These are phyloP conservation scores for Sarcomyxa edulis DNA, from an alignment of 768 basidiomycete species.

Conservation along the genomic window DNA sequence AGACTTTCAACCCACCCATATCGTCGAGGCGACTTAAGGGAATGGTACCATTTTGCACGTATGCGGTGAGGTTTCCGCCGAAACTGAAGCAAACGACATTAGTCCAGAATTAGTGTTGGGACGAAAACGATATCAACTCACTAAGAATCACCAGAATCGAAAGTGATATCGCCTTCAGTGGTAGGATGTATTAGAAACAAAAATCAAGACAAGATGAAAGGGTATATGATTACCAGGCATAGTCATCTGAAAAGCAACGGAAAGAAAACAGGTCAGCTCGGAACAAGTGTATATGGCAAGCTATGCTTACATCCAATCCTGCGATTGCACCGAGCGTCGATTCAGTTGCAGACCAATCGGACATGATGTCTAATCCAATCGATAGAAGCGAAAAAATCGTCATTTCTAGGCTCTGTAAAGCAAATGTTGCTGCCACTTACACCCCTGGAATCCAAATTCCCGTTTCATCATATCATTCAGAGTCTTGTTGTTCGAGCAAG, in stretches of 20 bases:
- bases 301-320: constrained; percentile 64
- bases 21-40: constrained; percentile 63
- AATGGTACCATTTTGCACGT: constrained; percentile 70
- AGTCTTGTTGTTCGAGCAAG: constrained; percentile 68
- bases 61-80: constrained; percentile 61
- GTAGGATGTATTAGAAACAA: too few species aligned
- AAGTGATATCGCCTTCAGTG: constrained; percentile 42
- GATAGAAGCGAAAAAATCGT: too few species aligned
- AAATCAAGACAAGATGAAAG: too few species aligned
- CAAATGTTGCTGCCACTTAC: too few species aligned
- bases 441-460: constrained; percentile 76
- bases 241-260: constrained; percentile 45
- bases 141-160: constrained; percentile 47
- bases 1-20: too few species aligned
- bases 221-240: too few species aligned
- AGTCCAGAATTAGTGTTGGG: too few species aligned
- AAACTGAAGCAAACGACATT: too few species aligned
- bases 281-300: too few species aligned
- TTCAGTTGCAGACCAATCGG: constrained; percentile 66
- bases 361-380: constrained; percentile 64
- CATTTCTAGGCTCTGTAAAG: too few species aligned
- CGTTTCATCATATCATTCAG: constrained; percentile 73
- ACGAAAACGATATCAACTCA: too few species aligned
- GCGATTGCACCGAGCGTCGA: constrained; percentile 56
- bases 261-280: too few species aligned